Evolutionary conservation across 768 basidiomycete species (phyloP), one percentile per base, ranked within the genome.

Genomic region (Panellus pusillus): DNA sequence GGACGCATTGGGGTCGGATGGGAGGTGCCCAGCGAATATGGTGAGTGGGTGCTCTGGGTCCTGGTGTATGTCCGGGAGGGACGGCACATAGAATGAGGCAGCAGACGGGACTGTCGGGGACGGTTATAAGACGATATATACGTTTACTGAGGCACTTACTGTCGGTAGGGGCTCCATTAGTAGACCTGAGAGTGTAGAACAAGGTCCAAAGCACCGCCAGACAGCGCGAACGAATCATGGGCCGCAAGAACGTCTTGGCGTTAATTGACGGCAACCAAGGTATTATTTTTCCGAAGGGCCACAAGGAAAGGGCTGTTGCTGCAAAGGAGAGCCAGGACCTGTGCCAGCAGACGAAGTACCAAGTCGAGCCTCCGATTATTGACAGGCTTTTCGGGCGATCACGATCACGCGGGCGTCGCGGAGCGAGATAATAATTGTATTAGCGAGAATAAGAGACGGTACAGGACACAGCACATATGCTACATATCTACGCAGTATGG

Each of bases 11-110:
- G 87, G 87, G 72, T 89, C 91, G 1, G 91, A 86, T n/a, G 86
- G 73, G 35, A 95, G 73, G 70, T 94, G 91, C 2, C 93, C 93
- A 9, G 89, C 86, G 62, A 85, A 94, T 67, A 93, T 82, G 58
- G 83, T 83, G n/a, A 94, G 69, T 12, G 90, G 86, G 27, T 82
- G 78, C 18, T 77, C 66, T n/a, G 75, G 75, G 71, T 90, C 82
- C 68, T 89, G 85, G 60, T 86, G 82, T 19, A 95, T 75, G 57
- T 82, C 85, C 17, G 93, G 93, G 44, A 96, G 76, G 24, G 70
- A 78, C 2, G 82, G 79, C 39, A 94, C 88, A 61, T 90, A 93
- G 72, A 93, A 93, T 0, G 87, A 89, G 0, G 91, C 84, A 9
- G 92, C 90, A 11, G 90, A 82, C 18, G 89, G 88, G 39, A 81